These are phyloP conservation scores for Phalaenopsis equestris DNA, from an alignment of 106 monocot species.

Conservation along the genomic window DNA sequence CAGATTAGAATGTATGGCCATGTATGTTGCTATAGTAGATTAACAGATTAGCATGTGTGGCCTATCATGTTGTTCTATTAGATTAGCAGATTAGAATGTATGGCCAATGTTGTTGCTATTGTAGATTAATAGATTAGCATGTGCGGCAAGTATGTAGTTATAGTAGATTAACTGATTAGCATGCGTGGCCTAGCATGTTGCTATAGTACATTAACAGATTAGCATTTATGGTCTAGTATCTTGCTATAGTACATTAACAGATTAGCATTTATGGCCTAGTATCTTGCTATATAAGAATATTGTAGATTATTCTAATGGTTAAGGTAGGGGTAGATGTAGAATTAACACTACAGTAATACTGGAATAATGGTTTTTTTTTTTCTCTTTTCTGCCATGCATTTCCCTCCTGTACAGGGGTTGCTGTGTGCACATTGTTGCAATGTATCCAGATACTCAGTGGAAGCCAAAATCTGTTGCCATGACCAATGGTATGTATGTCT, in stretches of 20 bases:
- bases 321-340: constrained; percentile 2
- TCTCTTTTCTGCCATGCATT: constrained; percentile 12
- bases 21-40: neutral
- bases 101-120: neutral
- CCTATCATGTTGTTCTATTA: neutral
- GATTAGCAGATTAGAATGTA: neutral
- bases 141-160: no score
- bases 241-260: neutral
- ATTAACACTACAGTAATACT: constrained; percentile 6
- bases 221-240: neutral
- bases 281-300: neutral
- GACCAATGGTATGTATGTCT: constrained; percentile 7
- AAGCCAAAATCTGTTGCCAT: neutral
- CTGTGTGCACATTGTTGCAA: constrained; percentile 3
- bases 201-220: neutral
- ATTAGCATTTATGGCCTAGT: neutral
- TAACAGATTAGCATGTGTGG: no score
- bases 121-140: neutral
- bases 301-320: neutral
- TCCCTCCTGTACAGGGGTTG: constrained; percentile 20
- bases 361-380: constrained; percentile 15
- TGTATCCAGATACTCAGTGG: neutral
- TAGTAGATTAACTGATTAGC: no score
- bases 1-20: no score
- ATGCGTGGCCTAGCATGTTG: neutral